Conservation (phyloP, 805 yeast genomes). For the Monosporozyma siamensis region DNA sequence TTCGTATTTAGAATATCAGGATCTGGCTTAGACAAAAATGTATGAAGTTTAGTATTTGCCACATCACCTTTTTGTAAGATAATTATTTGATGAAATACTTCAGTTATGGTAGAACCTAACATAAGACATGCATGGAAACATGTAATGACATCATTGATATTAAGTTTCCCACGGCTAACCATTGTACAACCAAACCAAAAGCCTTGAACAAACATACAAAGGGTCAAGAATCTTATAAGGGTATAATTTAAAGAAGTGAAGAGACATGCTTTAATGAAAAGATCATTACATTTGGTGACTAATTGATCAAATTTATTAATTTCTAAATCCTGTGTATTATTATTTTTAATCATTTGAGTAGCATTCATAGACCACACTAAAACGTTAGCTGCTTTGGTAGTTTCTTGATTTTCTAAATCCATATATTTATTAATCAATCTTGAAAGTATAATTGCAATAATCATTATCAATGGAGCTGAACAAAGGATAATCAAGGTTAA, state of each 20-base stretch:
- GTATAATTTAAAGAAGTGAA: constrained; percentile 48
- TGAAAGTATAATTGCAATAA: constrained; percentile 43
- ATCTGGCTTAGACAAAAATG: constrained; percentile 24
- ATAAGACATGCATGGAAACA: constrained; percentile 75
- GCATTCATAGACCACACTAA: constrained; percentile 64
- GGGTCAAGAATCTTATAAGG: constrained; percentile 43
- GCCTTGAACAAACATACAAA: constrained; percentile 80
- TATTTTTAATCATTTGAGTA: constrained; percentile 50
- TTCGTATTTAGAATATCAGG: not conserved
- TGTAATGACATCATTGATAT: constrained; percentile 61
- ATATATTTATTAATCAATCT: constrained; percentile 42
- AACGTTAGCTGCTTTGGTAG: constrained; percentile 48
- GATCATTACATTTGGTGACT: constrained; percentile 26
- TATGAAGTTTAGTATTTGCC: constrained; percentile 45
- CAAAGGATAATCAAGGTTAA: constrained; percentile 71
- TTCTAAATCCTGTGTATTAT: constrained; percentile 51
- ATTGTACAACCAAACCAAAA: constrained; percentile 82
- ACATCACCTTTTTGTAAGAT: constrained; percentile 63
- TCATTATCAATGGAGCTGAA: constrained; percentile 56
- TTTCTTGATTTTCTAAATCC: constrained; percentile 44
- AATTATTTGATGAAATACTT: constrained; percentile 48
- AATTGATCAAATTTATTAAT: constrained; percentile 31
- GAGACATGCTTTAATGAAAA: constrained; percentile 38
- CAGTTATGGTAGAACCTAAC: constrained; percentile 53
- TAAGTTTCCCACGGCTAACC: constrained; percentile 41